These are phyloP conservation scores for Aechmea fasciata DNA, from an alignment of 176 grass and related monocot genomes.

Conservation along the genomic window DNA sequence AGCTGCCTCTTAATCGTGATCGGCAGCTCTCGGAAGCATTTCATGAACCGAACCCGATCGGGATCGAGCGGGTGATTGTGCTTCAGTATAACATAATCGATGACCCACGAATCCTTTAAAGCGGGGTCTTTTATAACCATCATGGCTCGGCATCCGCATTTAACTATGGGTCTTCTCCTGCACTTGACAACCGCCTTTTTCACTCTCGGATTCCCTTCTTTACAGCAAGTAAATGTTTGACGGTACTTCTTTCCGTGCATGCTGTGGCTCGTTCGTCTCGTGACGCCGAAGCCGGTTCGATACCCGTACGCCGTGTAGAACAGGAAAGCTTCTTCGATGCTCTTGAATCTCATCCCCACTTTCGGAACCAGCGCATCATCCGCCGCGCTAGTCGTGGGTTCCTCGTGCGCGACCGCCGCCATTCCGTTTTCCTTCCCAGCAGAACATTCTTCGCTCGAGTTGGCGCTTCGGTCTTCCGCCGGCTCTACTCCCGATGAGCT, in stretches of 20 bases:
- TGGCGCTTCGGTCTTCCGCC: background rate
- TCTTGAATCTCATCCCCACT: background rate
- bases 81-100: slow-evolving; percentile 1
- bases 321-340: background rate
- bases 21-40: slow-evolving; percentile 9
- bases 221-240: slow-evolving; percentile 3
- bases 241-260: slow-evolving; percentile 6
- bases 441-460: background rate
- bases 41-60: slow-evolving; percentile 11
- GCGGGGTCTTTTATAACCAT: slow-evolving; percentile 9
- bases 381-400: background rate
- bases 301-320: slow-evolving; percentile 6
- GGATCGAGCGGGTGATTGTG: slow-evolving; percentile 11
- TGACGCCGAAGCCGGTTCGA: background rate
- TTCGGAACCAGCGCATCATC: background rate
- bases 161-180: slow-evolving; percentile 1
- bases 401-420: background rate
- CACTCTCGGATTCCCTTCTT: background rate
- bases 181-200: background rate
- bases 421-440: background rate
- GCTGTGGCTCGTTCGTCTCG: slow-evolving; percentile 3
- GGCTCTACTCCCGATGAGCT: background rate
- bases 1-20: background rate
- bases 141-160: slow-evolving; percentile 2
- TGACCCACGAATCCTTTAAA: background rate